Evolutionary conservation across 257 asterid species (phyloP), one percentile per base, ranked within the genome.

Genomic region (Nicotiana otophora): DNA sequence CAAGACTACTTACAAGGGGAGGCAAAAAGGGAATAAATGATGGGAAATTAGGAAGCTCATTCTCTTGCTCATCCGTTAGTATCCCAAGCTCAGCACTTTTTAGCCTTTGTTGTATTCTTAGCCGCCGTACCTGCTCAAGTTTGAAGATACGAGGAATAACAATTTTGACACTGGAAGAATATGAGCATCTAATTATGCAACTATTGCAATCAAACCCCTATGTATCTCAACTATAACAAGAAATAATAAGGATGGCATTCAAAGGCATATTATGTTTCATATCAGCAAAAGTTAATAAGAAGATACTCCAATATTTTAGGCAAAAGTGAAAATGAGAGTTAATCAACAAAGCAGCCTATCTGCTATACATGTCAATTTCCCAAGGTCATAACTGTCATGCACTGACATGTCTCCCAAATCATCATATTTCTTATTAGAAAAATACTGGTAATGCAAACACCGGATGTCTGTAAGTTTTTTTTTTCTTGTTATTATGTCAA

Each of bases 11-110:
- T 89, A 96, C 98, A 92, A 96, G 54, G 78, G 99, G 99, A 69
- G 99, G 99, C 91, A 96, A 88, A 90, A 96, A 96, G 1, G 99
- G 99, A 84, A 96, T 96, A 84, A 93, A 96, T 4, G 99, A 96
- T 64, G 98, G 99, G 84, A 92, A 96, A 87, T 89, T 85, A 54
- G 97, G 98, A 86, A 96, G 95, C 84, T 96, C 99, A 78, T 91
- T 91, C 83, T 92, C 97, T 83, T 87, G 92, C 67, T 87, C 90
- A 10, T 96, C 98, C 60, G 86, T 88, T 65, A 51, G 64, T 63
- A 96, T 90, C 80, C 99, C 99, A 57, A 92, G 94, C 90, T 96
- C 99, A 10, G 90, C 89, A 67, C 74, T 89, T 85, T 89, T 94
- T 17, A 96, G 86, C 85, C 96, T 89, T 81, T 94, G 98, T 60